Percentiles rank a stretch among this genome's conserved stretches.
Conservation (phyloP, 306 rosid genomes). For the Castanea crenata region DNA sequence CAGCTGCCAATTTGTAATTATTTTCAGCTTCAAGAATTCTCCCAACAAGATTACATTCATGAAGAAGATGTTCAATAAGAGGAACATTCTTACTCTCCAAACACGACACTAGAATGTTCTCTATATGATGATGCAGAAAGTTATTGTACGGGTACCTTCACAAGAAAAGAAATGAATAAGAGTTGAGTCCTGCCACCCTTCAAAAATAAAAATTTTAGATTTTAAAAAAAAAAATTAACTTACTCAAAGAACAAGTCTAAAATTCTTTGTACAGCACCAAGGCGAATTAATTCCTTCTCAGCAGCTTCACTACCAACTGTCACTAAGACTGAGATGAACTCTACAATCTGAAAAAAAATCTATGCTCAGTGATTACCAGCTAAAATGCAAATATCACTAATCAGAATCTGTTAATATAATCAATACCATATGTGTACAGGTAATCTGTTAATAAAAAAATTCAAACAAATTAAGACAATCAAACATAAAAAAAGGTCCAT, state of each 20-base stretch:
- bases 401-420: conserved; percentile 3
- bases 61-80: conserved; percentile 70
- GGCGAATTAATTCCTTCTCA: conserved; percentile 77
- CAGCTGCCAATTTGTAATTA: conserved; percentile 53
- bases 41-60: conserved; percentile 75
- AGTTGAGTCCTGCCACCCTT: conserved; percentile 20
- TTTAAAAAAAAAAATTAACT: conserved; percentile 20
- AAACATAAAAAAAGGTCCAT: not conserved
- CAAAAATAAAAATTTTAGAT: not conserved
- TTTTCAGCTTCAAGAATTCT: conserved; percentile 78
- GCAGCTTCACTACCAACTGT: conserved; percentile 87
- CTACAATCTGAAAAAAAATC: conserved; percentile 69
- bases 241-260: conserved; percentile 88
- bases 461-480: not conserved
- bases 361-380: conserved; percentile 10
- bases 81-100: conserved; percentile 86
- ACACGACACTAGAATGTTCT: conserved; percentile 73
- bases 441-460: not conserved
- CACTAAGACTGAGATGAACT: conserved; percentile 82
- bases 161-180: conserved; percentile 31
- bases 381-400: conserved; percentile 13
- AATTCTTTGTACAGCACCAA: conserved; percentile 81
- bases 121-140: conserved; percentile 92
- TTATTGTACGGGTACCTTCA: conserved; percentile 93
- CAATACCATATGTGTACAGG: not conserved